phyloP scores from a whole-genome alignment of 2,329 filamentous ascomycete genomes.

The Herpomyces periplanetae region DNA sequence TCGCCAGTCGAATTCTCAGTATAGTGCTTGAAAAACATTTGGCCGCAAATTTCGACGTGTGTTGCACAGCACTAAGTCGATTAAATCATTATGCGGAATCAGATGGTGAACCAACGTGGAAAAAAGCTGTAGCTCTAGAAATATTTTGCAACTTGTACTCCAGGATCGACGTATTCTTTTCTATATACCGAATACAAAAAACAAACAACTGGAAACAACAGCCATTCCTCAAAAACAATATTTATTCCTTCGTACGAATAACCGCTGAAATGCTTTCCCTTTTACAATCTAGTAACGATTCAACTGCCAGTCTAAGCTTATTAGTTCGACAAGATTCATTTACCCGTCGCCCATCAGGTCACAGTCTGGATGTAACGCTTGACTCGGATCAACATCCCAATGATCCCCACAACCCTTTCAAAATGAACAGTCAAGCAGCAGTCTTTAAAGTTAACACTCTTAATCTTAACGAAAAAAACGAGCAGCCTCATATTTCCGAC shows the following conservation, averaged over 20 bases:
- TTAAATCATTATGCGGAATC: conserved; percentile 60
- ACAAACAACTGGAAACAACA: conserved; percentile 24
- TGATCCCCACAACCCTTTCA: conserved; percentile 21
- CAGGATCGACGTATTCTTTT: conserved; percentile 30
- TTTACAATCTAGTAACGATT: conserved; percentile 62
- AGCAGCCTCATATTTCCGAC: conserved; percentile 43
- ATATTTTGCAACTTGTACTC: conserved; percentile 52
- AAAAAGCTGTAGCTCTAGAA: conserved; percentile 58
- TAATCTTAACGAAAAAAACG: conserved; percentile 69
- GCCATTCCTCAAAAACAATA: conserved; percentile 45
- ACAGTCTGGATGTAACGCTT: conserved; percentile 31
- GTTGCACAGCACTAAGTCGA: conserved; percentile 39
- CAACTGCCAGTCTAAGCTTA: conserved; percentile 36
- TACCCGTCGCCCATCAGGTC: conserved; percentile 38
- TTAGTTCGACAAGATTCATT: conserved; percentile 15
- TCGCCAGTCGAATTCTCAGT: conserved; percentile 44
- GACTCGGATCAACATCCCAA: conserved; percentile 22
- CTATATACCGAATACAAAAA: conserved; percentile 49
- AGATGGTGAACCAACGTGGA: conserved; percentile 39
- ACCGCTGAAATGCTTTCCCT: conserved; percentile 60
- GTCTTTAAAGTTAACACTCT: conserved; percentile 50
- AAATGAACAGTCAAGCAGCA: conserved; percentile 75
- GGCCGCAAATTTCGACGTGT: conserved; percentile 29
- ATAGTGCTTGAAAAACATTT: conserved; percentile 43
- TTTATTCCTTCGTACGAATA: conserved; percentile 57